phyloP scores from a whole-genome alignment of 2,329 filamentous ascomycete genomes.

The Phaeosphaeria sp. region DNA sequence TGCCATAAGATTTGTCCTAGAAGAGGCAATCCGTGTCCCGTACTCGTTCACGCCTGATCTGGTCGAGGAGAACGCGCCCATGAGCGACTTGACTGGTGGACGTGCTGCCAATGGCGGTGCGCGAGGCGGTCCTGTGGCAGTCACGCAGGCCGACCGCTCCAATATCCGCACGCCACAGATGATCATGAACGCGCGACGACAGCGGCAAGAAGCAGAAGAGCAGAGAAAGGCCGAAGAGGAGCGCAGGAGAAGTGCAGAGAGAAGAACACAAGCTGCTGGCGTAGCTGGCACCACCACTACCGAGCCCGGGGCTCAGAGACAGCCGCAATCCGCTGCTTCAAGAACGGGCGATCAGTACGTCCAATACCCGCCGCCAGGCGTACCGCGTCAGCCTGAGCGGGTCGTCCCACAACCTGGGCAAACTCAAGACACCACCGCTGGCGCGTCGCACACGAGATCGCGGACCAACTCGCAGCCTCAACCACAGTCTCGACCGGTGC shows the following conservation, averaged over 20 bases:
- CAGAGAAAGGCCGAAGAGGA: conserved; percentile 63
- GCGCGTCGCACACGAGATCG: conserved; percentile 38
- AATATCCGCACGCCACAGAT: conserved; percentile 84
- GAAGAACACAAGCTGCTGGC: conserved; percentile 64
- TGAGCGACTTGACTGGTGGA: conserved; percentile 80
- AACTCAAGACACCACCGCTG: conserved; percentile 31
- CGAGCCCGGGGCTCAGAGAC: conserved; percentile 37
- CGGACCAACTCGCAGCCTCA: conserved; percentile 44
- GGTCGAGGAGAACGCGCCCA: conserved; percentile 86
- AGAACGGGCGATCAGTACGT: conserved; percentile 38
- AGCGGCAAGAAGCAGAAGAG: conserved; percentile 65
- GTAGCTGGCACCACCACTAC: conserved; percentile 51
- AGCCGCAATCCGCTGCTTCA: conserved; percentile 31
- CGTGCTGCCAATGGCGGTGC: conserved; percentile 65
- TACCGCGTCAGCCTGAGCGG: conserved; percentile 39
- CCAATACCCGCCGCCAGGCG: conserved; percentile 33
- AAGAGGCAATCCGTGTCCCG: conserved; percentile 86
- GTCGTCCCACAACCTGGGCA: conserved; percentile 29
- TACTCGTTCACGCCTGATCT: conserved; percentile 82
- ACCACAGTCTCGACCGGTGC: conserved; percentile 41
- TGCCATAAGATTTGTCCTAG: conserved; percentile 89
- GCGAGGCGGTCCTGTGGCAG: conserved; percentile 61
- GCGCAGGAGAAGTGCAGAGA: conserved; percentile 62
- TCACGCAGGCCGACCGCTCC: conserved; percentile 55
- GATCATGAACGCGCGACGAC: conserved; percentile 87